Conservation (phyloP, 2,329 filamentous ascomycete species). For the Knufia petricola region DNA sequence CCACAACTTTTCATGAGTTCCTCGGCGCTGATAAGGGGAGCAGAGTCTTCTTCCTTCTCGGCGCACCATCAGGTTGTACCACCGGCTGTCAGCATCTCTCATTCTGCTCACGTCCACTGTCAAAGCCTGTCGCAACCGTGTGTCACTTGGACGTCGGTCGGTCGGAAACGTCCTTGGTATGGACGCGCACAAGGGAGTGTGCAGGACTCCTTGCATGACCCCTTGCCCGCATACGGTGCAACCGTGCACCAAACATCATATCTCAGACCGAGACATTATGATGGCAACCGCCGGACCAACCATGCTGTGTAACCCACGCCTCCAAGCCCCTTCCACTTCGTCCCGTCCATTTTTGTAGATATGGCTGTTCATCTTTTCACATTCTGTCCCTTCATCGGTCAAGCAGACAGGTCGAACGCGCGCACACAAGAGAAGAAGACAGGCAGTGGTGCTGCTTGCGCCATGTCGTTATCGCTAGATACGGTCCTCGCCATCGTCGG, state of each 20-base stretch:
- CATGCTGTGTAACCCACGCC: constrained; percentile 3
- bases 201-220: constrained; percentile 1
- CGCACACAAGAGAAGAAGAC: constrained; percentile 2
- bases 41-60: no score
- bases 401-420: constrained; percentile 1
- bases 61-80: no score
- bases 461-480: not conserved
- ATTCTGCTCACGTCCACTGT: constrained; percentile 3
- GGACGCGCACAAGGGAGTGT: constrained; percentile 1
- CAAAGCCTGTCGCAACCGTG: constrained; percentile 3
- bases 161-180: not conserved
- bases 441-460: constrained; percentile 2
- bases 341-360: constrained; percentile 4
- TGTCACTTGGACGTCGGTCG: constrained; percentile 2
- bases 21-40: no score
- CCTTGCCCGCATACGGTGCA: constrained; percentile 3
- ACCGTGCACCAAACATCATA: constrained; percentile 2
- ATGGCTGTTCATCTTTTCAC: constrained; percentile 2
- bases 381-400: constrained; percentile 3
- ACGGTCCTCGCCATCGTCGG: constrained; percentile 2
- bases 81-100: constrained; percentile 1
- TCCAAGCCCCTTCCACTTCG: constrained; percentile 2
- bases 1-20: no score
- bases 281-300: constrained; percentile 3
- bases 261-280: constrained; percentile 3